Evolutionary conservation across 1,284 basidiomycete species (phyloP).

Genomic region (Schizophyllum commune): DNA sequence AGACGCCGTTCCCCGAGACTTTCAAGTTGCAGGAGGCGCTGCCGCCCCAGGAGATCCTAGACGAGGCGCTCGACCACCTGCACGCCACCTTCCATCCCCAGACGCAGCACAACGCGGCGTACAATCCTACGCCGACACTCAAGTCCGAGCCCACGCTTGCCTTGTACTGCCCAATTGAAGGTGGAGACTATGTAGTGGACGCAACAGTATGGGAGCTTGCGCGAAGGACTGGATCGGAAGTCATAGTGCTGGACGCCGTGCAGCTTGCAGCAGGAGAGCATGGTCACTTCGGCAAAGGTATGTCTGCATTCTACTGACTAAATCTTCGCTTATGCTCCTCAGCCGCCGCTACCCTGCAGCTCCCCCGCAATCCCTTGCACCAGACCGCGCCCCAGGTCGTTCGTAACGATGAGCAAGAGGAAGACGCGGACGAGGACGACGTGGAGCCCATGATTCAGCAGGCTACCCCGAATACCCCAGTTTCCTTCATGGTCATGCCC

Average conservation of each 20-base stretch:
- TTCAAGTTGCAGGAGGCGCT: constrained; percentile 15
- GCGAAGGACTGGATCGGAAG: constrained; percentile 63
- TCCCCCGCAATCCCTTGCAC: constrained; percentile 68
- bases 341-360: constrained; percentile 59
- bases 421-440: constrained; percentile 47
- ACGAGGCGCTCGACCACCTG: constrained; percentile 66
- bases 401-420: constrained; percentile 17
- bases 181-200: constrained; percentile 71
- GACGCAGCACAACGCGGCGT: constrained; percentile 44
- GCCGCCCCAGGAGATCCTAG: constrained; percentile 46
- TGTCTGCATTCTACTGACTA: constrained; percentile 10
- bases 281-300: constrained; percentile 71
- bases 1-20: constrained; percentile 14
- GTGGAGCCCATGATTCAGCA: constrained; percentile 23
- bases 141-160: constrained; percentile 70
- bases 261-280: constrained; percentile 78
- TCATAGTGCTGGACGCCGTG: constrained; percentile 72
- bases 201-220: constrained; percentile 73
- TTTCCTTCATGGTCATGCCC: constrained; percentile 33
- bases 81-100: constrained; percentile 72
- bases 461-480: constrained; percentile 50
- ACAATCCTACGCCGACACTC: constrained; percentile 25
- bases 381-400: constrained; percentile 32
- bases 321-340: constrained; percentile 7
- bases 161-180: constrained; percentile 68